These are phyloP conservation scores for Pseudodiploospora longispora DNA, from an alignment of 2,329 filamentous ascomycete genomes.

Conservation along the genomic window DNA sequence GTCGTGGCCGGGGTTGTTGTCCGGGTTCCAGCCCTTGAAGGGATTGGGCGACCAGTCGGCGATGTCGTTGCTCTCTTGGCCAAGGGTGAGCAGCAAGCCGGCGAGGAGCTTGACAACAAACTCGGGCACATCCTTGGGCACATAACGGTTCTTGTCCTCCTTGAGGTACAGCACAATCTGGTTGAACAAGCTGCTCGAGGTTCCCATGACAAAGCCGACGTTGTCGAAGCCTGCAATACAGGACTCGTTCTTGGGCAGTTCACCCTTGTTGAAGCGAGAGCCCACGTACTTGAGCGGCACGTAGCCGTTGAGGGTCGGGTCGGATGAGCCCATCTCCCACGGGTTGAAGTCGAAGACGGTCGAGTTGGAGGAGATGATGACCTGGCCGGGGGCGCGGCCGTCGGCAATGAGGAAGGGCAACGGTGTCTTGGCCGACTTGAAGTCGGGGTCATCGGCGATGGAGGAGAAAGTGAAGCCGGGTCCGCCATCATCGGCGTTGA, in stretches of 20 bases:
- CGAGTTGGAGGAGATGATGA: constrained; percentile 42
- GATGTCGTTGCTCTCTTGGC: constrained; percentile 60
- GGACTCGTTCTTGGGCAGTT: constrained; percentile 32
- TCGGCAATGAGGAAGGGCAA: constrained; percentile 44
- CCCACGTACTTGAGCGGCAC: constrained; percentile 52
- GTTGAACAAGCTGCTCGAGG: constrained; percentile 76
- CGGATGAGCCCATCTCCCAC: constrained; percentile 59
- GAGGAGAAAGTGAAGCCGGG: constrained; percentile 76
- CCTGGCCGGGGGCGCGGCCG: constrained; percentile 35
- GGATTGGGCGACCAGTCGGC: constrained; percentile 61
- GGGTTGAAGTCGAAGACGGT: constrained; percentile 59
- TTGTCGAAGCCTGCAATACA: constrained; percentile 65
- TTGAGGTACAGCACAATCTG: constrained; percentile 59
- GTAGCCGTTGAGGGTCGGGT: constrained; percentile 52
- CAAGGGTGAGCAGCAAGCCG: constrained; percentile 46
- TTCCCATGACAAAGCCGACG: constrained; percentile 72
- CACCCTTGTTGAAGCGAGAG: constrained; percentile 47
- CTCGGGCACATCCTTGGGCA: constrained; percentile 40
- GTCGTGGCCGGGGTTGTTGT: constrained; percentile 35
- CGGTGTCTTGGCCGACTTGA: constrained; percentile 34
- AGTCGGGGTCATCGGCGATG: constrained; percentile 35
- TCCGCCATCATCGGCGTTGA: constrained; percentile 68
- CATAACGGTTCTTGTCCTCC: constrained; percentile 34
- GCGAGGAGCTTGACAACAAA: constrained; percentile 36
- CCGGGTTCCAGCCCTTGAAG: constrained; percentile 42